Percentiles rank a stretch among this genome's conserved stretches.
These are phyloP conservation scores for Daphne laureola DNA, from an alignment of 441 rosid genomes.

Conservation along the genomic window DNA sequence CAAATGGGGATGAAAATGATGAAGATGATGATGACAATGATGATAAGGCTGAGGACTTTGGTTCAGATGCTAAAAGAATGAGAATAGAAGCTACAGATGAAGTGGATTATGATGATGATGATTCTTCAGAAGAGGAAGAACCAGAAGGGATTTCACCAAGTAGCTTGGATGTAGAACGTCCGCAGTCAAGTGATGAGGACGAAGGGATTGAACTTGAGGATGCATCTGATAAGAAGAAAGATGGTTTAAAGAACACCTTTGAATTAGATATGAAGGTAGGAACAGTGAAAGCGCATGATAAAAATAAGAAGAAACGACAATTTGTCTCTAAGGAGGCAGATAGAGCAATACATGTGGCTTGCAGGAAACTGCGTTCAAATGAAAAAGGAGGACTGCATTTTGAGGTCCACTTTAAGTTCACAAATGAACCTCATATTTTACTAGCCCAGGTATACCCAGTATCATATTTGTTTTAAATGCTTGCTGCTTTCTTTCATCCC, in stretches of 20 bases:
- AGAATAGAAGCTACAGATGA: slow-evolving; percentile 61
- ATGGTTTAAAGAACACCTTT: slow-evolving; percentile 18
- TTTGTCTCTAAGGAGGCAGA: slow-evolving; percentile 27
- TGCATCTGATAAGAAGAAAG: slow-evolving; percentile 11
- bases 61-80: slow-evolving; percentile 66
- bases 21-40: slow-evolving; percentile 41
- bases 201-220: slow-evolving; percentile 34
- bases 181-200: slow-evolving; percentile 35
- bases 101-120: slow-evolving; percentile 71
- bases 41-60: slow-evolving; percentile 77
- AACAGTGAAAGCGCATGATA: slow-evolving; percentile 23
- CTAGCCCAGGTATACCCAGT: slow-evolving; percentile 66
- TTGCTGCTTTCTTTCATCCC: too few relatives aligned
- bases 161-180: slow-evolving; percentile 54
- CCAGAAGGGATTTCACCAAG: slow-evolving; percentile 31
- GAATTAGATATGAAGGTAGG: slow-evolving; percentile 23
- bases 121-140: slow-evolving; percentile 38
- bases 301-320: slow-evolving; percentile 26
- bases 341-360: slow-evolving; percentile 41
- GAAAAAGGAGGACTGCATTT: slow-evolving; percentile 30
- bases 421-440: slow-evolving; percentile 70
- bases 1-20: slow-evolving; percentile 28
- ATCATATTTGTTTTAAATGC: not conserved
- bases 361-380: slow-evolving; percentile 43
- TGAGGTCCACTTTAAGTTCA: slow-evolving; percentile 75